Conservation (phyloP, 2,329 filamentous ascomycete species). For the Berkeleyomyces basicola region DNA sequence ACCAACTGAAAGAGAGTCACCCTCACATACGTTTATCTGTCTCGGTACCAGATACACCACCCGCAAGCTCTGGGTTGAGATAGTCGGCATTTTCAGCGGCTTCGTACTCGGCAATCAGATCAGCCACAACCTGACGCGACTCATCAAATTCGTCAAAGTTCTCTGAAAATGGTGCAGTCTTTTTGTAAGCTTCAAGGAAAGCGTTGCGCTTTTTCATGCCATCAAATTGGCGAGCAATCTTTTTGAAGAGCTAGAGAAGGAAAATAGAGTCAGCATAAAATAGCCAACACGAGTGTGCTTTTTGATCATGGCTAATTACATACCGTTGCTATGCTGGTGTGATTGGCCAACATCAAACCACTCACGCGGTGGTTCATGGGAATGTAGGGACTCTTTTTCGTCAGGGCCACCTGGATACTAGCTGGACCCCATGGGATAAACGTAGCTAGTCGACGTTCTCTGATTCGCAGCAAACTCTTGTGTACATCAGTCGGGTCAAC, state of each 20-base stretch:
- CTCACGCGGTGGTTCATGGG: slow-evolving; percentile 88
- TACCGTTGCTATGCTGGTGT: slow-evolving; percentile 83
- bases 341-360: slow-evolving; percentile 93
- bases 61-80: slow-evolving; percentile 53
- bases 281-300: neutral
- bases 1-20: neutral
- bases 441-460: slow-evolving; percentile 80
- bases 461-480: slow-evolving; percentile 90
- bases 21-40: slow-evolving; percentile 10
- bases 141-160: slow-evolving; percentile 92
- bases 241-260: slow-evolving; percentile 59
- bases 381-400: slow-evolving; percentile 91
- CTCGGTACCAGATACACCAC: slow-evolving; percentile 21
- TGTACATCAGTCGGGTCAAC: slow-evolving; percentile 96
- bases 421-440: slow-evolving; percentile 98
- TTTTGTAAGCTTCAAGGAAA: slow-evolving; percentile 92
- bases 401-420: slow-evolving; percentile 91
- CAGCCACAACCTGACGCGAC: slow-evolving; percentile 75
- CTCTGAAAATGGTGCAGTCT: slow-evolving; percentile 82
- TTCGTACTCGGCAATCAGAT: slow-evolving; percentile 88
- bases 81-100: slow-evolving; percentile 86
- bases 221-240: slow-evolving; percentile 84
- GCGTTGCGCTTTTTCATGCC: slow-evolving; percentile 90
- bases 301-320: neutral
- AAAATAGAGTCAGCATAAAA: neutral